Evolutionary conservation across 495 filamentous ascomycete genomes (phyloP).

Genomic region (Mytilinidion resinicola): DNA sequence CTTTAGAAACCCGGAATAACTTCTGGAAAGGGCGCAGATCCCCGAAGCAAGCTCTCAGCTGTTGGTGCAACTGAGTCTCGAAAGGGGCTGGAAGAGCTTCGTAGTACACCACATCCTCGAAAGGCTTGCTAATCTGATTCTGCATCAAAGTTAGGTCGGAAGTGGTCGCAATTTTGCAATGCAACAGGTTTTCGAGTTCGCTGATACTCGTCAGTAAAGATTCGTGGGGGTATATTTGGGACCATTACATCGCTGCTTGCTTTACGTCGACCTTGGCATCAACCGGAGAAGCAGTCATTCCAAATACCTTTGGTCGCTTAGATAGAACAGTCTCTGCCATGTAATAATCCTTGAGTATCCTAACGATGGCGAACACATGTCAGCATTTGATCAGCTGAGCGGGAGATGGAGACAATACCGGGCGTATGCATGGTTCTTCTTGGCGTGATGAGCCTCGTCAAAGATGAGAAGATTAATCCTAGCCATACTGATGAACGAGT

Average conservation of each 20-base stretch:
- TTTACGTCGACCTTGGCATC: slow-evolving; percentile 68
- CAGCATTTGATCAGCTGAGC: too few species aligned
- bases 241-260: slow-evolving; percentile 45
- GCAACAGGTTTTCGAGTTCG: slow-evolving; percentile 69
- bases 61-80: slow-evolving; percentile 57
- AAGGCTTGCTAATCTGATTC: slow-evolving; percentile 52
- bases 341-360: slow-evolving; percentile 85
- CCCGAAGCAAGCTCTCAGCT: slow-evolving; percentile 51
- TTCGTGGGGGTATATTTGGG: too few species aligned
- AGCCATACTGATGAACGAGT: slow-evolving; percentile 73
- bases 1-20: slow-evolving; percentile 51
- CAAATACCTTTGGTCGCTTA: slow-evolving; percentile 73
- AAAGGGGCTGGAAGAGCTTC: slow-evolving; percentile 43
- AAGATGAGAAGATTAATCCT: slow-evolving; percentile 90
- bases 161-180: slow-evolving; percentile 78
- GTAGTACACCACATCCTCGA: slow-evolving; percentile 58
- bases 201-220: slow-evolving; percentile 30
- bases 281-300: slow-evolving; percentile 97
- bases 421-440: slow-evolving; percentile 90
- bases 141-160: slow-evolving; percentile 57
- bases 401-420: slow-evolving; percentile 35
- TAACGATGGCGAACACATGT: neutral
- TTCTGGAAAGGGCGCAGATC: slow-evolving; percentile 51
- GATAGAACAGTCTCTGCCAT: slow-evolving; percentile 37
- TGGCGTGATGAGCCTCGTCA: slow-evolving; percentile 94